Percentiles rank a stretch among this genome's conserved stretches.
Evolutionary conservation across 352 stramenopile genomes (phyloP).

Genomic region (Globisporangium lucens): DNA sequence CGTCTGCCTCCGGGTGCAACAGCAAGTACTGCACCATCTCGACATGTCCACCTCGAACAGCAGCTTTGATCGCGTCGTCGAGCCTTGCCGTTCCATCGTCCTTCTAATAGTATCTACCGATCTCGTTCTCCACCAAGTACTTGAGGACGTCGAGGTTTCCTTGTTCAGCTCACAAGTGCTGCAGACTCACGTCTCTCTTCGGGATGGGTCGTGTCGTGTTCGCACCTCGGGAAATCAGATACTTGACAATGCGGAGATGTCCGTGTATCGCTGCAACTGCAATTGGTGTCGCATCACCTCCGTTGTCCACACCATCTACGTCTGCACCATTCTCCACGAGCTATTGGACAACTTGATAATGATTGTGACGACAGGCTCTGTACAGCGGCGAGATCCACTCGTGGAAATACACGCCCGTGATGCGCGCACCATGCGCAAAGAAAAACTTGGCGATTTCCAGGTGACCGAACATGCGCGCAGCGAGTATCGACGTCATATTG

Average conservation of each 20-base stretch:
- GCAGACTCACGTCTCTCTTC: background rate
- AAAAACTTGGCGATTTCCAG: background rate
- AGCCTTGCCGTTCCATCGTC: background rate
- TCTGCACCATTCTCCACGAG: slow-evolving; percentile 10
- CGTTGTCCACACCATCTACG: background rate
- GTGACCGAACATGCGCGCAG: background rate
- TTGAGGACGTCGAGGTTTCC: slow-evolving; percentile 8
- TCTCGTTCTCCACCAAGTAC: slow-evolving; percentile 8
- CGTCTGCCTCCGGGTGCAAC: background rate
- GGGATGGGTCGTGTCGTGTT: background rate
- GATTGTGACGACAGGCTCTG: background rate
- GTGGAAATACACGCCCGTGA: background rate
- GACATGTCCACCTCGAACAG: background rate
- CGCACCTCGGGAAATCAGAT: background rate
- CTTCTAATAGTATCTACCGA: background rate
- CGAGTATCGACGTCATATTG: background rate
- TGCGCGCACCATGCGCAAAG: background rate
- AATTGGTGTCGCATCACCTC: background rate
- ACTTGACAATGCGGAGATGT: background rate
- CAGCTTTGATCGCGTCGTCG: background rate
- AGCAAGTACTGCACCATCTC: background rate
- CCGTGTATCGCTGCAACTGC: background rate
- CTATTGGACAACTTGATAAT: background rate
- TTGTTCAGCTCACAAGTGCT: slow-evolving; percentile 4
- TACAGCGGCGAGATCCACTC: background rate